These are phyloP conservation scores for Blastobotrys muscicola DNA, from an alignment of 805 yeast species.

Conservation along the genomic window DNA sequence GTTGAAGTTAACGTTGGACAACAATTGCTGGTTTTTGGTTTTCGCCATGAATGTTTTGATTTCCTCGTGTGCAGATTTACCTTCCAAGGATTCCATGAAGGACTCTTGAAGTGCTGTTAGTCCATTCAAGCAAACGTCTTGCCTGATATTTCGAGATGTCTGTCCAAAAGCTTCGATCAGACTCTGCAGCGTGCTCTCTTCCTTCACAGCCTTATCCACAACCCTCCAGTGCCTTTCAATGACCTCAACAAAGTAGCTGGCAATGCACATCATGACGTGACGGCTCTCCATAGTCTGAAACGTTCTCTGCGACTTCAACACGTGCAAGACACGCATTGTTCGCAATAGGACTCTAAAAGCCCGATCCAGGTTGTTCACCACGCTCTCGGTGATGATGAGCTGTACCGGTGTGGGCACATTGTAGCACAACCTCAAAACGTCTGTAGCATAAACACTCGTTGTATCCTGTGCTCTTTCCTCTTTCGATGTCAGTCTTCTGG, in stretches of 20 bases:
- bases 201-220: too few relatives aligned
- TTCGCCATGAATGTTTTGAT: not conserved
- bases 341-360: not conserved
- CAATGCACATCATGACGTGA: too few relatives aligned
- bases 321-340: not conserved
- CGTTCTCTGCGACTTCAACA: too few relatives aligned
- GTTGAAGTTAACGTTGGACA: not conserved
- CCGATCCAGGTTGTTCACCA: not conserved
- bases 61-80: too few relatives aligned
- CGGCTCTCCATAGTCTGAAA: too few relatives aligned
- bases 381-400: not conserved
- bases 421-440: slow-evolving; percentile 2
- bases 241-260: too few relatives aligned
- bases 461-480: not conserved
- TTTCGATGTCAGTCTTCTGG: too few relatives aligned
- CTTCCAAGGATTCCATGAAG: not conserved
- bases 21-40: not conserved
- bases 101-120: not conserved
- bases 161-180: too few relatives aligned
- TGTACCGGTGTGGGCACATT: slow-evolving; percentile 4
- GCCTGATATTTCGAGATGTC: too few relatives aligned
- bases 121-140: not conserved
- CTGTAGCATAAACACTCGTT: not conserved
- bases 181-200: too few relatives aligned
- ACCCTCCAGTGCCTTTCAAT: too few relatives aligned